phyloP scores from a whole-genome alignment of 345 rosid species.

The Eucalyptus guilfoylei region DNA sequence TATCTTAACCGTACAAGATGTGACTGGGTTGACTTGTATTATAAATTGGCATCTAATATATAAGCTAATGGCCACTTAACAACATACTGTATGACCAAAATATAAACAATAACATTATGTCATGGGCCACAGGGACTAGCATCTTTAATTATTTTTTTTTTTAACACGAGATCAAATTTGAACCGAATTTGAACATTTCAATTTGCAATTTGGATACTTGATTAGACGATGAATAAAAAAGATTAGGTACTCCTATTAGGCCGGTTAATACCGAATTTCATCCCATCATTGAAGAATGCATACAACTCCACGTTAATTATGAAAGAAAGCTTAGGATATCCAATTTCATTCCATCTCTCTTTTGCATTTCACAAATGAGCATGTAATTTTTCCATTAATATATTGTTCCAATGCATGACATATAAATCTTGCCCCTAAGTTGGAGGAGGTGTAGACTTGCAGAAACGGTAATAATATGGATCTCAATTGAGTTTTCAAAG shows the following conservation, averaged over 20 bases:
- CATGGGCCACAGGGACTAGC: background rate
- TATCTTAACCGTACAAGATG: background rate
- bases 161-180: fast-evolving
- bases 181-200: background rate
- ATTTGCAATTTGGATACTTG: background rate
- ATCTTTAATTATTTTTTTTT: background rate
- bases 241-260: background rate
- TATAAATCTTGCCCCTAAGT: background rate
- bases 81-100: too few species aligned
- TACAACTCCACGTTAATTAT: too few species aligned
- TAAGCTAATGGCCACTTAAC: background rate
- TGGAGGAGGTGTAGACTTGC: background rate
- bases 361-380: background rate
- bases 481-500: background rate
- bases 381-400: fast-evolving
- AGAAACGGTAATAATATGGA: fast-evolving
- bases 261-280: too few species aligned
- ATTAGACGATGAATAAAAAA: background rate
- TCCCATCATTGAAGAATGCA: background rate
- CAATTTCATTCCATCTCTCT: background rate
- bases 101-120: background rate
- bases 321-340: background rate
- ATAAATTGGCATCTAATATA: background rate
- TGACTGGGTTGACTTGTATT: background rate
- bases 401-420: background rate